Evolutionary conservation across 495 filamentous ascomycete species (phyloP), one percentile per base, ranked within the genome.

Genomic region (Neurospora terricola): DNA sequence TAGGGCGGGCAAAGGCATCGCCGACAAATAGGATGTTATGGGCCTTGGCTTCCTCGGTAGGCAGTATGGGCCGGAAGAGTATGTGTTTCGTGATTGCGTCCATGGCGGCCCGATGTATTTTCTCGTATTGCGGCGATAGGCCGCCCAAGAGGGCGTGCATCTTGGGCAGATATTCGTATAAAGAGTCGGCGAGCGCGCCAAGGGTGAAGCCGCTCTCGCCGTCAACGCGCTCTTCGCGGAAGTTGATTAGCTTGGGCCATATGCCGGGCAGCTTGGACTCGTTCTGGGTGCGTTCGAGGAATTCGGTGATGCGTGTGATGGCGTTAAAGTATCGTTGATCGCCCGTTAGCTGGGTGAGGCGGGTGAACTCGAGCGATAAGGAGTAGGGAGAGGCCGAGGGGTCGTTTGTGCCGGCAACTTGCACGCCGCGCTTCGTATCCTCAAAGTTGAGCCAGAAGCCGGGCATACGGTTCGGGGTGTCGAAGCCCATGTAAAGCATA

Each of bases 101-200:
- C 76, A 91, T 89, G 39, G 91, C 86, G 18, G 81, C 84, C 70
- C 82, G 79, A 70, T 87, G 75, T 81, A 84, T 74, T 76, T 78
- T 76, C 77, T 80, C 73, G 76, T 82, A 84, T 8, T 79, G 72
- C 3, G 79, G 76, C 14, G 78, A 69, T 16, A 77, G 76, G 3
- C 82, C 82, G 16, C 80, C 79, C 36, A 79, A 69, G 16, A 84
- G 66, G 37, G 84, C 81, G 40, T 83, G 82, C 80, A 87, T 86
- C 79, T 89, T 98, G 11, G 94, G 91, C 45, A 98, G 81, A 79
- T 97, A 97, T 78, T 97, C 94, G 77, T 97, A 97, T 3, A 91
- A 85, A 5, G 92, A 95, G 80, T 97, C 94, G 14, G 92, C 88
- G 82, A 91, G 86, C 6, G 89, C 92, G 36, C 93, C 95, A 16